A percentile compares a stretch with the other conserved stretches of the same genome.
Conservation (phyloP, 225 moss, liverwort and hornwort species). For the Polytrichum formosum region DNA sequence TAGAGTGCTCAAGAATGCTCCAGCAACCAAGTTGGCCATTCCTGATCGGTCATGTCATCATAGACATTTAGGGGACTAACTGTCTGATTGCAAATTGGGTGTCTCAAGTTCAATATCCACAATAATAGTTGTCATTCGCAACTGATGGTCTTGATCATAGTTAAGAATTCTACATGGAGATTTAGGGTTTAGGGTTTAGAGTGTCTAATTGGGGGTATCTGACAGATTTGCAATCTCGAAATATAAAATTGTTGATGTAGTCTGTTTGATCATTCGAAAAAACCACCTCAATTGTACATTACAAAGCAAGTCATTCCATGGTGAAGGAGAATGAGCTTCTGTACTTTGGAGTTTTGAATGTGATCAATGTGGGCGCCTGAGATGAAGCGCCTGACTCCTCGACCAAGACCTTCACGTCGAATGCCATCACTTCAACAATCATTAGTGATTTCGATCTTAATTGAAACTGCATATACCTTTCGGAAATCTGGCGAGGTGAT, state of each 20-base stretch:
- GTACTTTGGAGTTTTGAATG: background rate
- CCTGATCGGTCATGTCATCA: background rate
- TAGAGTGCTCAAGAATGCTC: too few relatives aligned
- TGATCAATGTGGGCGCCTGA: constrained; percentile 2
- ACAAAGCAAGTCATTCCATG: background rate
- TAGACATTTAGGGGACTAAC: background rate
- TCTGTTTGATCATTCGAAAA: background rate
- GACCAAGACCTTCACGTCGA: too few relatives aligned
- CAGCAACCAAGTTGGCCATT: background rate
- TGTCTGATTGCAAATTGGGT: background rate
- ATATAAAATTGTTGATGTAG: background rate
- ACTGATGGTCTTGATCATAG: too few relatives aligned
- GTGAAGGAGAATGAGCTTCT: background rate
- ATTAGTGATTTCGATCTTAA: too few relatives aligned
- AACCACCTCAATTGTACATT: too few relatives aligned
- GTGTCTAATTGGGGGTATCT: background rate
- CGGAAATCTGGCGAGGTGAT: too few relatives aligned
- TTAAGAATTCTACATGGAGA: too few relatives aligned
- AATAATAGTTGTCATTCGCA: too few relatives aligned
- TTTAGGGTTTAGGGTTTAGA: too few relatives aligned
- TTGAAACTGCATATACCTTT: too few relatives aligned
- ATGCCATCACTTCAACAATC: too few relatives aligned
- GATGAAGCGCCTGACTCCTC: constrained; percentile 3
- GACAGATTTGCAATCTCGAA: background rate
- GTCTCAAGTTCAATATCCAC: too few relatives aligned